Base-by-base conservation (phyloP, 163 green algal genomes). In the Volvox carteri region DNA sequence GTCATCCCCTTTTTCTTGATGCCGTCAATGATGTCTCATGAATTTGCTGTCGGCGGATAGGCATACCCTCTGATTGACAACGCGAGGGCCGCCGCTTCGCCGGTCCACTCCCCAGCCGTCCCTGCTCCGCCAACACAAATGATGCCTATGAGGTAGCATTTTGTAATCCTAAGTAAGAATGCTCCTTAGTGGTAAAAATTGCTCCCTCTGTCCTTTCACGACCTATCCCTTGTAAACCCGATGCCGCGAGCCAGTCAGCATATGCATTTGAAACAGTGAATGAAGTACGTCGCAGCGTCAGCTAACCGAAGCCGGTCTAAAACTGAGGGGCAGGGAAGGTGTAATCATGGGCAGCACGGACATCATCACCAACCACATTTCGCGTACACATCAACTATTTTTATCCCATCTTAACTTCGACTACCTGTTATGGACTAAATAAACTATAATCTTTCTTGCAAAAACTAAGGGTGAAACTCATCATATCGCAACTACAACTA, bases 71-170 rank as follows among this genome's bases (percentile, higher is more conserved):
- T 33, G 44, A 65, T 81, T 23, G 46, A 65, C 25, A 44, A 2
- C 12, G 44, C 73, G 73, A 65, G 2, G 73, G 73, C 73, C 73
- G 73, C 73, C 73, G 70, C 25, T 39, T n/a, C 56, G 70, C 48
- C 75, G 75, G 23, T 65, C 33, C 75, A 18, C 48, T 37, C 48
- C 75, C 30, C 50, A 81, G 44, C 74, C 46, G 6, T 37, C 46
- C 44, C 46, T 68, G 75, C 75, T 50, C 16, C 48, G 75, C 75
- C 30, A 65, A 30, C 70, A 41, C 70, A 58, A n/a, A 46, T 84
- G 44, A 62, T 68, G 48, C 46, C 37, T 54, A 35, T 48, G 75
- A n/a, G 75, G 75, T 25, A 84, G 30, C 75, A 84, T 78, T 23
- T 54, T 25, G 21, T 33, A 84, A 58, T 42, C 23, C 67, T 19